Conservation (phyloP, 768 basidiomycete genomes). For the Mycena alexandri region DNA sequence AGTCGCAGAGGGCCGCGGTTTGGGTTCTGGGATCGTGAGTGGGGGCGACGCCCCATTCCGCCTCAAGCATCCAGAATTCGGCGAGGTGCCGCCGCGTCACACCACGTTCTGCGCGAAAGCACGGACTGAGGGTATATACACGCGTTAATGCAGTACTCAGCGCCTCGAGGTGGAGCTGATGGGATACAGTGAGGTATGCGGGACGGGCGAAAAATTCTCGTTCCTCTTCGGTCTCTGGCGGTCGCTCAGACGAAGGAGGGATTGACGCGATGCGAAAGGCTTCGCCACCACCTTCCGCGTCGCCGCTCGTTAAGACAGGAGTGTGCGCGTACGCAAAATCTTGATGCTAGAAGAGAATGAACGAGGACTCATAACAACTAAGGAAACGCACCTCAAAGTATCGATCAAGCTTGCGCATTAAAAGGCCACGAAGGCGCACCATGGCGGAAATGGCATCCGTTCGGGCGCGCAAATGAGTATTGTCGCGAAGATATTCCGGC, state of each 20-base stretch:
- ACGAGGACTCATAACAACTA: not conserved
- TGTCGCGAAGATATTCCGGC: slow-evolving; percentile 83
- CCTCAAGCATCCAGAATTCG: slow-evolving; percentile 99
- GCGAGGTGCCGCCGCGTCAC: slow-evolving; percentile 92
- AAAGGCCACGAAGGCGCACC: slow-evolving; percentile 75
- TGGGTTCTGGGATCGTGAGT: slow-evolving; percentile 21
- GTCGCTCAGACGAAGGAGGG: slow-evolving; percentile 32
- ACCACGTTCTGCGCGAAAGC: slow-evolving; percentile 93
- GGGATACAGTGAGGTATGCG: slow-evolving; percentile 93
- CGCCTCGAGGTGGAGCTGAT: slow-evolving; percentile 95
- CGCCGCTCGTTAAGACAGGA: slow-evolving; percentile 89
- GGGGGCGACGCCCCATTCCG: slow-evolving; percentile 70
- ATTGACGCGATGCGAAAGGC: slow-evolving; percentile 77
- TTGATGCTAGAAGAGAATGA: slow-evolving; percentile 63
- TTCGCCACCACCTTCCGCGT: slow-evolving; percentile 97
- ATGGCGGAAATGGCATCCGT: slow-evolving; percentile 79
- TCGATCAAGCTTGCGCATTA: slow-evolving; percentile 67
- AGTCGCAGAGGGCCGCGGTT: slow-evolving; percentile 40
- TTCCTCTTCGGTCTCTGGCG: slow-evolving; percentile 31
- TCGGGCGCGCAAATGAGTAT: slow-evolving; percentile 89
- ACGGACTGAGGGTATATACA: slow-evolving; percentile 93
- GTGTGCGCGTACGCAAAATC: slow-evolving; percentile 86
- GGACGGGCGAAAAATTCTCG: slow-evolving; percentile 80
- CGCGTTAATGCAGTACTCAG: slow-evolving; percentile 82
- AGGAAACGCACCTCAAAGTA: slow-evolving; percentile 76